Evolutionary conservation across 352 stramenopile species (phyloP).

Genomic region (Plasmopara muralis): DNA sequence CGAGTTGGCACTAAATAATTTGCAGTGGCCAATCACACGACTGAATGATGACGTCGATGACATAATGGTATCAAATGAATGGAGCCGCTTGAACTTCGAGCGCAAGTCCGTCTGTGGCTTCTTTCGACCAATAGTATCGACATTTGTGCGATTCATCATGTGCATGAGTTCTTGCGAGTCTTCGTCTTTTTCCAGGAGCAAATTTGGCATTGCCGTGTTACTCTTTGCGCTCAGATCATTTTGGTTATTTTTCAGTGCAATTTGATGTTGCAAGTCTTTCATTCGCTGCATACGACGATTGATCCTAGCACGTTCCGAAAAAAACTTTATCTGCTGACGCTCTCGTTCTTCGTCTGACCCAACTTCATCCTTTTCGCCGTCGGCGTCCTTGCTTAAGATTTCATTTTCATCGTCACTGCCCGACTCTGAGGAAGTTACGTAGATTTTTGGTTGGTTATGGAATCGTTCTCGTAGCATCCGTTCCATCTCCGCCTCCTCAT

Average conservation of each 20-base stretch:
- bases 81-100: slow-evolving; percentile 44
- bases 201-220: slow-evolving; percentile 14
- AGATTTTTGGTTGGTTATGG: slow-evolving; percentile 76
- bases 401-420: slow-evolving; percentile 49
- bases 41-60: slow-evolving; percentile 61
- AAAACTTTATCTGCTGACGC: slow-evolving; percentile 80
- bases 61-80: slow-evolving; percentile 44
- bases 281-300: slow-evolving; percentile 84
- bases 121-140: slow-evolving; percentile 16
- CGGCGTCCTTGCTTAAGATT: slow-evolving; percentile 19
- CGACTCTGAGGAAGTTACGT: slow-evolving; percentile 82
- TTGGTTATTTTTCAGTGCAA: slow-evolving; percentile 40
- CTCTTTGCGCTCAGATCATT: slow-evolving; percentile 19
- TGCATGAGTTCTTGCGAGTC: slow-evolving; percentile 69
- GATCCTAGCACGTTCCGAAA: slow-evolving; percentile 71
- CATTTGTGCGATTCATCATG: slow-evolving; percentile 53
- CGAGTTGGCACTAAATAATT: slow-evolving; percentile 59
- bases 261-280: slow-evolving; percentile 68
- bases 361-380: slow-evolving; percentile 35
- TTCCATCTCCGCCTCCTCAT: slow-evolving; percentile 82
- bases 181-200: slow-evolving; percentile 72
- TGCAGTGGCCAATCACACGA: slow-evolving; percentile 60
- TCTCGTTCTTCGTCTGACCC: slow-evolving; percentile 78
- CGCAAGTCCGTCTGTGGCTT: slow-evolving; percentile 8
- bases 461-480: slow-evolving; percentile 64